Conservation (phyloP, 805 yeast species). For the Zygosaccharomyces pseudorouxii region DNA sequence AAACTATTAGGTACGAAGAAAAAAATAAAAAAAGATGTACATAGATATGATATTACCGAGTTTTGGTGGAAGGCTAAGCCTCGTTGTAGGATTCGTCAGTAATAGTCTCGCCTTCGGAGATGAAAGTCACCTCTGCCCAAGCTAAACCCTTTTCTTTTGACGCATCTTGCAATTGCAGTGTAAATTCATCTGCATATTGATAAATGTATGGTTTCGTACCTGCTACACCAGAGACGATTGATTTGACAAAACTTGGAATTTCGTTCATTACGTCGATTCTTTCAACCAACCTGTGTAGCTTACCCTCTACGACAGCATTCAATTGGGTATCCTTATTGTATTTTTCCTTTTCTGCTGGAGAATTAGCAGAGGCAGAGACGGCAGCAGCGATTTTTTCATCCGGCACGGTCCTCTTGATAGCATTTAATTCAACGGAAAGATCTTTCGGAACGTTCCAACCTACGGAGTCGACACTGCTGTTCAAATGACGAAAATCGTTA, state of each 20-base stretch:
- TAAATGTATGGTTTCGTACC: constrained; percentile 97
- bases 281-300: constrained; percentile 61
- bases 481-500: constrained; percentile 58
- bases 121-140: constrained; percentile 35
- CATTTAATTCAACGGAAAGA: constrained; percentile 55
- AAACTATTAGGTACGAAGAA: neutral
- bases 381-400: constrained; percentile 38
- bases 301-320: constrained; percentile 54
- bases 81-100: constrained; percentile 27
- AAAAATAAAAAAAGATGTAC: neutral
- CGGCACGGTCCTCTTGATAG: constrained; percentile 43
- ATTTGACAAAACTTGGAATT: constrained; percentile 89
- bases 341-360: constrained; percentile 1
- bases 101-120: constrained; percentile 30
- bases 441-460: constrained; percentile 88
- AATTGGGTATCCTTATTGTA: constrained; percentile 26
- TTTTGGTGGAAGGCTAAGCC: constrained; percentile 7
- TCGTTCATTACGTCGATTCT: constrained; percentile 98
- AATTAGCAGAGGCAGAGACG: constrained; percentile 19
- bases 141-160: constrained; percentile 27
- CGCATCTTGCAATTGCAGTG: constrained; percentile 21
- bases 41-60: neutral
- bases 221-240: constrained; percentile 87
- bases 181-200: constrained; percentile 60
- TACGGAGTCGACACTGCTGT: constrained; percentile 60